Evolutionary conservation across 768 basidiomycete genomes (phyloP).

Genomic region (Lactifluus pinguis): DNA sequence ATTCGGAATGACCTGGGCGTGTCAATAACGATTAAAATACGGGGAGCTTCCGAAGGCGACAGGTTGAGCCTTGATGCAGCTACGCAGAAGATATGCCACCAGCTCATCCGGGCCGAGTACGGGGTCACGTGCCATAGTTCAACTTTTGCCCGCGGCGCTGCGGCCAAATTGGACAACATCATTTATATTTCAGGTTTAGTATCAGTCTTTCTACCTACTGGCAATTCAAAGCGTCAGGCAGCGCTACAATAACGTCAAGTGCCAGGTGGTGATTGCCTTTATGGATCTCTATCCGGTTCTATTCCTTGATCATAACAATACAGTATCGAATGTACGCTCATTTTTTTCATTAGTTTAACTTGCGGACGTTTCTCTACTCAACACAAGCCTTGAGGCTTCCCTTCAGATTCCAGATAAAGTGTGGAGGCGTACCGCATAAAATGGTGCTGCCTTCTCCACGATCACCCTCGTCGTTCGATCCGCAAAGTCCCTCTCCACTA

Average conservation of each 20-base stretch:
- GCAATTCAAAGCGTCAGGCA: neutral
- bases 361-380: slow-evolving; percentile 5
- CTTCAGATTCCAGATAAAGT: too few relatives aligned
- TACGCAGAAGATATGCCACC: too few relatives aligned
- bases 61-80: too few relatives aligned
- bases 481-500: slow-evolving; percentile 11
- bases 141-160: too few relatives aligned
- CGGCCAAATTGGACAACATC: neutral
- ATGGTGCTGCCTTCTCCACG: slow-evolving; percentile 4
- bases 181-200: neutral
- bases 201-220: neutral
- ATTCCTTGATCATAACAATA: neutral
- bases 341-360: neutral
- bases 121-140: too few relatives aligned
- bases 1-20: too few relatives aligned
- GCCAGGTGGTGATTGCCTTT: neutral
- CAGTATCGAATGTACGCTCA: neutral
- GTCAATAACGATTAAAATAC: too few relatives aligned
- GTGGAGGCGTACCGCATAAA: neutral
- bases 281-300: neutral
- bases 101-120: too few relatives aligned
- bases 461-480: slow-evolving; percentile 10
- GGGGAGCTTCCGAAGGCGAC: too few relatives aligned
- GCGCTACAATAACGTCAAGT: neutral
- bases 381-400: neutral